A percentile compares a stretch with the other conserved stretches of the same genome.
Conservation (phyloP, 257 asterid species). For the Capsicum chinense region DNA sequence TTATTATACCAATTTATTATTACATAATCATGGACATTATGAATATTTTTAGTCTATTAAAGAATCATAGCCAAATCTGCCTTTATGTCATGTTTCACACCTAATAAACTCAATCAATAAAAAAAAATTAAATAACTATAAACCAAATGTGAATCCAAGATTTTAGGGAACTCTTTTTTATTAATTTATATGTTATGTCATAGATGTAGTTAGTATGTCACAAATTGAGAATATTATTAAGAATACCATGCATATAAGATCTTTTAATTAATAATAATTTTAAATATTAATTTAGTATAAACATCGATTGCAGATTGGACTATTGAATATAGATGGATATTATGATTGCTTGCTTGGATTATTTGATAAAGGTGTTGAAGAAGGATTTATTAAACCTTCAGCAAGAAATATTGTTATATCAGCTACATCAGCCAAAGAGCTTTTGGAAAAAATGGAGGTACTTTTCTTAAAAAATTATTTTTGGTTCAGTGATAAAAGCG, state of each 20-base stretch:
- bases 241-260: not conserved
- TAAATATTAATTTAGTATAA: not conserved
- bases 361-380: conserved; percentile 67
- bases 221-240: not conserved
- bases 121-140: not conserved
- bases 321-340: conserved; percentile 63
- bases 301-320: conserved; percentile 49
- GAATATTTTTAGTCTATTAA: not conserved
- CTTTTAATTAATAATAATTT: no score
- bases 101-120: not conserved
- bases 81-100: not conserved
- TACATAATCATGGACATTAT: not conserved
- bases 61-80: not conserved
- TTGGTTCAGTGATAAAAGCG: not conserved
- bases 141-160: conserved; percentile 28
- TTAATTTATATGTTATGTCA: not conserved
- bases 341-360: conserved; percentile 64
- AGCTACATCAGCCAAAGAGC: conserved; percentile 54
- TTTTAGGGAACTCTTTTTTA: not conserved
- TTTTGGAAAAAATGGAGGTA: conserved; percentile 67
- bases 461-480: not conserved
- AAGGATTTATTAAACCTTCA: conserved; percentile 60
- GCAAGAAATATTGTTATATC: conserved; percentile 59
- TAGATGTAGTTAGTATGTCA: not conserved
- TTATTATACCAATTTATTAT: not conserved